Base-by-base conservation (phyloP, 345 rosid genomes). In the Mangifera indica region DNA sequence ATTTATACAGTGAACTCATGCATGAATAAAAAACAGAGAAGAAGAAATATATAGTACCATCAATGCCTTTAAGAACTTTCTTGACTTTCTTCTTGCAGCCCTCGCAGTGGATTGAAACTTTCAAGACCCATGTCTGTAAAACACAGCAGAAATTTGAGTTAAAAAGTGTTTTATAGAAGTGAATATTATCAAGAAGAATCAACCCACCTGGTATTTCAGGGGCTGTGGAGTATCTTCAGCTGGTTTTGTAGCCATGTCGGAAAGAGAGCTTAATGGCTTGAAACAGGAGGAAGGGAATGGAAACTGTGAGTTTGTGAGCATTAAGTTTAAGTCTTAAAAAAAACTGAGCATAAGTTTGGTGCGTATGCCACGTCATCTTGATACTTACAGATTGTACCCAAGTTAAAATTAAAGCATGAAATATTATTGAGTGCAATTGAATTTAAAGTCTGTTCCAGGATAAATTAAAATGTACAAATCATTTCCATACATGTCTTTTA, bases 41-140 rank as follows among this genome's bases (percentile, higher is more conserved):
- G 17, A 9, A 48, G 3, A 42, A 25, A 44, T 14, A 57, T 22
- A 22, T 15, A 25, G 11, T 81, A 88, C 96, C 96, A 7, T 90
- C 90, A 25, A 88, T 81, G 73, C 71, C 77, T 51, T 88, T 88
- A 66, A 90, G 91, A 74, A 87, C 71, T 78, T 81, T 89, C 83
- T 74, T 88, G 75, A 90, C 93, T 77, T 90, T 84, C 76, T 81
- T 87, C 84, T 80, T 84, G 87, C 96, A 90, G 70, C 96, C 93
- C 75, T 87, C 81, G 34, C 93, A 90, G 80, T 90, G 93, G 71
- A 90, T 85, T 56, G 79, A 81, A 46, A 88, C 93, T 78, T 77
- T 90, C 76, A 90, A 59, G 18, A 74, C 80, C 91, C 91, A 90
- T 63, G 88, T 90, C 96, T 87, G 78, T 17, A 61, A 61, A 79